Base-by-base conservation (phyloP, 2,329 filamentous ascomycete species). In the Ambrosiella cleistominuta region DNA sequence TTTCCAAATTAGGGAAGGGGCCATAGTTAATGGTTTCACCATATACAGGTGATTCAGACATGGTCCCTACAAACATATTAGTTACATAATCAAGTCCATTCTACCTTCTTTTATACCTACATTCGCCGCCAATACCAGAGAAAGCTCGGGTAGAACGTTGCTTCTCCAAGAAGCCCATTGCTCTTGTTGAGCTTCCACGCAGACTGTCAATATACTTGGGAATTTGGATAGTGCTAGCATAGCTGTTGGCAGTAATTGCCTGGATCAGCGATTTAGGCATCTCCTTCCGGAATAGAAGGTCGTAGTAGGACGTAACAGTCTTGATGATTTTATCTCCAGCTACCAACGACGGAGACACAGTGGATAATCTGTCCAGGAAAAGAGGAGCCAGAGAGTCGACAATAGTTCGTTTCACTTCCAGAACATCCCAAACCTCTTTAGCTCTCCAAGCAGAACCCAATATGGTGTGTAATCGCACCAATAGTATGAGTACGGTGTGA, bases 391-490 rank as follows among this genome's bases (percentile, higher is more conserved):
- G 69, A 0, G 77, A 75, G 61, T 81, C 77, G n/a, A 78, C 73
- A 36, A 80, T 76, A 0, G 75, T 77, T 19, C 78, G 72, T 66
- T 81, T 81, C 1, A 81, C 73, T 2, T 72, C 75, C 8, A 80
- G 69, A 0, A 70, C 70, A 9, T 70, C 68, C 76, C 77, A 81
- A 1, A 77, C 66, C 39, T 73, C 65, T 27, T 72, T 68, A 0
- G 75, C 75, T 15, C 71, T 70, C 1, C 73, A 69, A 0, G 71
- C 71, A 11, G 74, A 76, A 7, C 78, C 78, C 6, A 80, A 67
- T 2, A 74, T 65, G 8, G 79, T 67, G 55, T 78, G 76, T 1
- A 80, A 64, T 57, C 77, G 75, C 1, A 77, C 69, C 0, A 81
- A 68, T 0, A 81, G 61, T 3, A 81, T 67, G 1, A 73, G 71